A percentile compares a stretch with the other conserved stretches of the same genome.
phyloP scores from a whole-genome alignment of 2,329 filamentous ascomycete genomes.

The Fonsecaea pugnacius region DNA sequence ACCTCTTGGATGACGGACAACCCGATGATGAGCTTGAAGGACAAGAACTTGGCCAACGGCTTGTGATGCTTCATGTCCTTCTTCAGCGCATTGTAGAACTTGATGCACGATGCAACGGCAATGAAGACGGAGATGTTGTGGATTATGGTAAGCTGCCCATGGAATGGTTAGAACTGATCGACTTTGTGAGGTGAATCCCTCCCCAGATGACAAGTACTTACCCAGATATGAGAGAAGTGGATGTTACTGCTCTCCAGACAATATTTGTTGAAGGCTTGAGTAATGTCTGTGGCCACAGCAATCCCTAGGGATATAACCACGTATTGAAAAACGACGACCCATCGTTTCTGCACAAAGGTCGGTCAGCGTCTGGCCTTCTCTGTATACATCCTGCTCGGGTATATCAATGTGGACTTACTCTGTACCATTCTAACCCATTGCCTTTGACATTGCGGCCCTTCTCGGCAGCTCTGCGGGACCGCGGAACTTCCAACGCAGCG shows the following conservation, averaged over 20 bases:
- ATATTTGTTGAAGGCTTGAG: constrained; percentile 40
- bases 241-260: constrained; percentile 41
- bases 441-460: constrained; percentile 34
- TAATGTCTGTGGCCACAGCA: constrained; percentile 41
- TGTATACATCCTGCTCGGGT: background rate
- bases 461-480: constrained; percentile 37
- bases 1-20: constrained; percentile 38
- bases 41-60: constrained; percentile 42
- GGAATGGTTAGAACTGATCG: background rate
- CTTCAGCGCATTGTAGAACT: constrained; percentile 40
- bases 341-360: constrained; percentile 38
- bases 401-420: constrained; percentile 34
- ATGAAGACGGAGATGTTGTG: constrained; percentile 34
- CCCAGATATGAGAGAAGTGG: constrained; percentile 47
- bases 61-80: constrained; percentile 39
- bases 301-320: constrained; percentile 40
- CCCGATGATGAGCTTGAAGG: constrained; percentile 45
- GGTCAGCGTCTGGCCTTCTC: background rate
- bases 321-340: constrained; percentile 50
- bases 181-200: background rate
- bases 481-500: constrained; percentile 39
- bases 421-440: constrained; percentile 40
- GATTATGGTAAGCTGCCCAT: constrained; percentile 23
- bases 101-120: constrained; percentile 38
- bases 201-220: constrained; percentile 26